Conservation (phyloP, 1,139 yeast genomes). For the Yamadazyma aaseri region DNA sequence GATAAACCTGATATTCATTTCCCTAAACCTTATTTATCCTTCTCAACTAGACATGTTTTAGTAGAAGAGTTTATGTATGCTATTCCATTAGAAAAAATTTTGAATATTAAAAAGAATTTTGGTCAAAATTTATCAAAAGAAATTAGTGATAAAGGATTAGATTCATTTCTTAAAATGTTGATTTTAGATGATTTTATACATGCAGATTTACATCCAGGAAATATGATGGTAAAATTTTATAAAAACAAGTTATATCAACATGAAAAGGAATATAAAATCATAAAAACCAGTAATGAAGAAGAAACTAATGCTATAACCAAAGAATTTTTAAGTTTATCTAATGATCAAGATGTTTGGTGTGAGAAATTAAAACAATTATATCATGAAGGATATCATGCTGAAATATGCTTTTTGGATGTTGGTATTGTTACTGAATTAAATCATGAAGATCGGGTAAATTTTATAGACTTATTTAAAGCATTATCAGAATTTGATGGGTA, state of each 20-base stretch:
- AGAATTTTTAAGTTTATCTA: slow-evolving; percentile 36
- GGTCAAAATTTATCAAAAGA: slow-evolving; percentile 64
- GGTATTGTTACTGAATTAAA: slow-evolving; percentile 91
- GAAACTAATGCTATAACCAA: slow-evolving; percentile 51
- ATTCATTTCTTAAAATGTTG: slow-evolving; percentile 89
- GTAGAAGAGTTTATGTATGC: slow-evolving; percentile 88
- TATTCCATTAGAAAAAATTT: slow-evolving; percentile 71
- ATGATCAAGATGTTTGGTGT: slow-evolving; percentile 49
- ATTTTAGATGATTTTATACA: slow-evolving; percentile 91
- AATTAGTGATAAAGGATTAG: slow-evolving; percentile 83
- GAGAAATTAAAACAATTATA: slow-evolving; percentile 48
- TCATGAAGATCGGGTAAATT: slow-evolving; percentile 72
- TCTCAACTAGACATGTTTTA: slow-evolving; percentile 69
- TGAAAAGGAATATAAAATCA: slow-evolving; percentile 48
- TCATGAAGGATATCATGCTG: slow-evolving; percentile 73
- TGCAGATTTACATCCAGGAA: slow-evolving; percentile 96
- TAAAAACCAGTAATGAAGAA: slow-evolving; percentile 41
- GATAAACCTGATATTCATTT: slow-evolving; percentile 66
- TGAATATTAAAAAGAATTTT: slow-evolving; percentile 42
- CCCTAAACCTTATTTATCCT: slow-evolving; percentile 71
- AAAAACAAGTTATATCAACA: slow-evolving; percentile 47
- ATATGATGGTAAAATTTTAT: slow-evolving; percentile 78
- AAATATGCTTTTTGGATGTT: slow-evolving; percentile 86
- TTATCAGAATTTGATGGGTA: slow-evolving; percentile 92
- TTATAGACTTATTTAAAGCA: slow-evolving; percentile 85